Evolutionary conservation across 2,329 filamentous ascomycete species (phyloP), one percentile per base, ranked within the genome.

Genomic region (Penicillium verrucosum): DNA sequence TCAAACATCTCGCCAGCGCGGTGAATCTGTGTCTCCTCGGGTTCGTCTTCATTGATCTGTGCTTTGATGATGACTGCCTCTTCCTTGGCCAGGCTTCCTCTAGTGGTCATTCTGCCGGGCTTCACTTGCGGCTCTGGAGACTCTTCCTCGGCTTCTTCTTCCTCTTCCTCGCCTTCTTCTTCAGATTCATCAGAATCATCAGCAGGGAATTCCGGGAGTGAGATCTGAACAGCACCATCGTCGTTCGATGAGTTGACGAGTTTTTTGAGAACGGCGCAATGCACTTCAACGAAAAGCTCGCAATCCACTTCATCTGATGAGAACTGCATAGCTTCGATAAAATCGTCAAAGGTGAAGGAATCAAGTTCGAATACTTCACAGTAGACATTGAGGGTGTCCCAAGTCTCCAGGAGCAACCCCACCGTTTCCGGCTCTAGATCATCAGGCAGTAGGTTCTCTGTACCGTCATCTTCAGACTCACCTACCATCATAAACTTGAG

Each of bases 301-400:
- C 94, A 94, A 8, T 88, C 87, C 0, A 85, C 78, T 23, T 90
- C 85, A 34, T 87, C 83, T 0, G 86, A 91, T 0, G 89, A 83
- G 56, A 92, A 88, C 47, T 87, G 83, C 81, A 99, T 86, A 0
- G 92, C 89, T 70, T 97, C 89, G 5, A 96, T 82, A 67, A 92
- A 97, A 72, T 99, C 94, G 71, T 99, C 94, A 68, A 97, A 95
- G 0, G 93, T 97, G 70, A 99, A 99, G 0, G 93, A 97, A 73
- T 99, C 94, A 27, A 99, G 81, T 68, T 90, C 85, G 70, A 96
- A 96, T 18, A 97, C 88, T 68, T 96, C 91, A 69, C 92, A 96
- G 70, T 97, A 97, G n/a, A 99, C 93, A 68, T 97, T 99, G 34
- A 99, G 81, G 0, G 92, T 97, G 66, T 97, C 92, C 94, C 94